phyloP scores from a whole-genome alignment of 2,329 filamentous ascomycete species.

The Zalaria sp. region DNA sequence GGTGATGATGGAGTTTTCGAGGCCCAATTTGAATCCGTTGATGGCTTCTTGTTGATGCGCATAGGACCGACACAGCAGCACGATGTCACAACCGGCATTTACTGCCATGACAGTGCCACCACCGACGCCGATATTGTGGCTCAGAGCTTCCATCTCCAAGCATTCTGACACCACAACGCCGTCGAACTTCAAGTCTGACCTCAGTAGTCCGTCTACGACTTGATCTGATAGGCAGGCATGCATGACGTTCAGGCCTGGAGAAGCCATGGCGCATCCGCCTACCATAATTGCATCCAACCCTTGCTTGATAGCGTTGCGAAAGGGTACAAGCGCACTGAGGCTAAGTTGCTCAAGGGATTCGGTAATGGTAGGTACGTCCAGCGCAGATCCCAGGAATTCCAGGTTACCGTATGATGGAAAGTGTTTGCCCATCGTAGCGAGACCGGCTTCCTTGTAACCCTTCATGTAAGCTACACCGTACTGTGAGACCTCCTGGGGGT shows the following conservation, averaged over 20 bases:
- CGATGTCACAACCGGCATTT: constrained; percentile 85
- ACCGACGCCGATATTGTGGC: constrained; percentile 91
- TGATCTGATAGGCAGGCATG: constrained; percentile 89
- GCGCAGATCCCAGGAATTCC: constrained; percentile 78
- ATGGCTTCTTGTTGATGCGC: constrained; percentile 85
- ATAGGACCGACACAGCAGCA: constrained; percentile 77
- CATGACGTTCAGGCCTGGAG: constrained; percentile 83
- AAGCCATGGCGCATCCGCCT: constrained; percentile 84
- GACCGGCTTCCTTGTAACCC: constrained; percentile 80
- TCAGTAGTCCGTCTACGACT: constrained; percentile 76
- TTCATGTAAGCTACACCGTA: constrained; percentile 85
- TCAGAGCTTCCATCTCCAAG: constrained; percentile 89
- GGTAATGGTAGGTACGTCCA: constrained; percentile 90
- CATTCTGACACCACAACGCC: constrained; percentile 93
- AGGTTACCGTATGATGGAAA: constrained; percentile 94
- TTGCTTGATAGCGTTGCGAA: constrained; percentile 74
- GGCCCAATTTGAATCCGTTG: constrained; percentile 71
- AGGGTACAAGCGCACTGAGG: constrained; percentile 80
- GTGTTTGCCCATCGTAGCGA: constrained; percentile 87
- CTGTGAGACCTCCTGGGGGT: constrained; percentile 86
- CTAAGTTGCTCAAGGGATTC: constrained; percentile 88
- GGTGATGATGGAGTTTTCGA: constrained; percentile 82
- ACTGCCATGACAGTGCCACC: constrained; percentile 96
- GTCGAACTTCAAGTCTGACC: constrained; percentile 78
- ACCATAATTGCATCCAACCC: constrained; percentile 93